phyloP scores from a whole-genome alignment of 2,329 filamentous ascomycete genomes.

The Diplodia scrobiculata region DNA sequence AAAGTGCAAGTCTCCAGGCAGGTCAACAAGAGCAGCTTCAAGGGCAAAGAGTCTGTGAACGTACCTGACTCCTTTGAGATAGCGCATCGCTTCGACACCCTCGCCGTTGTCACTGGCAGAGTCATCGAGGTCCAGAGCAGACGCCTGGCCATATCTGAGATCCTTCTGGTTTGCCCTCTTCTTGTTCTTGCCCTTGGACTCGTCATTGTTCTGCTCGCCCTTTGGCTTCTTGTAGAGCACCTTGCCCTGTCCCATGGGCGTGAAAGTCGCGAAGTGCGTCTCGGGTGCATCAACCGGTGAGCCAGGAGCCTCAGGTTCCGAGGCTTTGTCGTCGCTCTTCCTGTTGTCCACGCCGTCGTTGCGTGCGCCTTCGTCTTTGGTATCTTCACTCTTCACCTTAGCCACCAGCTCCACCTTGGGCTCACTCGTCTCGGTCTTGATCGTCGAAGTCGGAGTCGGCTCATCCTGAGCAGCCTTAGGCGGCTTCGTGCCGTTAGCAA shows the following conservation, averaged over 20 bases:
- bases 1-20: conserved; percentile 20
- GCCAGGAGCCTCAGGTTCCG: conserved; percentile 1
- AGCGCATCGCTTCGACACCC: conserved; percentile 38
- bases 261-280: conserved; percentile 13
- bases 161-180: conserved; percentile 8
- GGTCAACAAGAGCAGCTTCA: conserved; percentile 9
- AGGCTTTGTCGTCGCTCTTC: not conserved
- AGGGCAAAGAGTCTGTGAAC: not conserved
- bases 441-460: not conserved
- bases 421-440: not conserved
- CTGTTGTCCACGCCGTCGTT: not conserved
- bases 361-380: no score
- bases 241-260: conserved; percentile 3
- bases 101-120: conserved; percentile 8
- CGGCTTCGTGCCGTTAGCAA: not conserved
- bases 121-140: conserved; percentile 38
- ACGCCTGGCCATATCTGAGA: conserved; percentile 24
- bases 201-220: conserved; percentile 10
- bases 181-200: conserved; percentile 23
- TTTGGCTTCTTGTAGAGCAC: not conserved
- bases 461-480: not conserved
- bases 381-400: not conserved
- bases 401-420: not conserved
- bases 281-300: conserved; percentile 37
- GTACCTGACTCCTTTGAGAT: conserved; percentile 42